Conservation (phyloP, 1,284 basidiomycete species). For the Cronartium ribicola region DNA sequence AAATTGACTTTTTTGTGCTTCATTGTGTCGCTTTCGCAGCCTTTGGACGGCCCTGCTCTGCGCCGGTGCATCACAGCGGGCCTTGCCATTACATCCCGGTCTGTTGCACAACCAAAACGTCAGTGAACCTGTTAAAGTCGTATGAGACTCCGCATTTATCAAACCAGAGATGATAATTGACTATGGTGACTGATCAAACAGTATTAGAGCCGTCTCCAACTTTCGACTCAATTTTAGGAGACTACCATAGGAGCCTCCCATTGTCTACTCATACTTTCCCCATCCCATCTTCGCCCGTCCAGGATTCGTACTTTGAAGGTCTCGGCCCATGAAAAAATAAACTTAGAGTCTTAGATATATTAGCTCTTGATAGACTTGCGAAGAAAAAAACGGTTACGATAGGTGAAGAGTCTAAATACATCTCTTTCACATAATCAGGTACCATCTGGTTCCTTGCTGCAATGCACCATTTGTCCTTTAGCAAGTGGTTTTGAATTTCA, state of each 20-base stretch:
- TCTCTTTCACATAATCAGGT: no score
- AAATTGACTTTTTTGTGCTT: not conserved
- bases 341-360: no score
- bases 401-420: no score
- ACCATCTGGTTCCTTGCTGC: no score
- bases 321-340: not conserved
- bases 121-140: not conserved
- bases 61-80: slow-evolving; percentile 32
- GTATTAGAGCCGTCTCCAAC: not conserved
- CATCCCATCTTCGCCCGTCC: not conserved
- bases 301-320: not conserved
- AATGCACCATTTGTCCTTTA: no score
- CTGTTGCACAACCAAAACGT: not conserved
- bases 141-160: not conserved
- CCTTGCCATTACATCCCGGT: slow-evolving; percentile 5
- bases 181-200: not conserved
- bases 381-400: no score
- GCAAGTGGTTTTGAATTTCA: no score
- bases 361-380: no score
- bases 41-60: slow-evolving; percentile 15
- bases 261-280: not conserved
- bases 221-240: slow-evolving; percentile 24
- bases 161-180: not conserved
- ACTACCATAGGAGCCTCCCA: not conserved
- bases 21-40: slow-evolving; percentile 1